Conservation (phyloP, 1,284 basidiomycete species). For the Hypsizygus ulmarius region DNA sequence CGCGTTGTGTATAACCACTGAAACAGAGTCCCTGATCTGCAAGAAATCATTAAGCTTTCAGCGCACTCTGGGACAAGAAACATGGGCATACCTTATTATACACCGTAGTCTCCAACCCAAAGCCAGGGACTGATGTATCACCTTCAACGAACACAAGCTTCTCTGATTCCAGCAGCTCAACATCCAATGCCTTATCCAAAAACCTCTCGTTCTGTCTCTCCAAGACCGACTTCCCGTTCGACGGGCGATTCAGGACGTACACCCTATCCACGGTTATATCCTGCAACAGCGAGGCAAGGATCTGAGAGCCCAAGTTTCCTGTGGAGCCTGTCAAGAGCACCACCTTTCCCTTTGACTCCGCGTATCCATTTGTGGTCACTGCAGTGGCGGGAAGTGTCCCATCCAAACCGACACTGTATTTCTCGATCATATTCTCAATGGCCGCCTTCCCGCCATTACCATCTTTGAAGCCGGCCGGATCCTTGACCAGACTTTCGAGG, state of each 20-base stretch:
- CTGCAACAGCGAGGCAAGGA: slow-evolving; percentile 18
- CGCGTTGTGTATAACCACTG: slow-evolving; percentile 36
- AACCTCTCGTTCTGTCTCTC: slow-evolving; percentile 18
- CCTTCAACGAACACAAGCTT: slow-evolving; percentile 26
- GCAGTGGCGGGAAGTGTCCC: neutral
- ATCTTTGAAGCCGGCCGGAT: neutral
- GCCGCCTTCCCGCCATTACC: neutral
- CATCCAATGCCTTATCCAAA: slow-evolving; percentile 12
- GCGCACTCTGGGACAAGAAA: neutral
- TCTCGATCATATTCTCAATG: slow-evolving; percentile 11
- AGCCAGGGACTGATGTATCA: slow-evolving; percentile 17
- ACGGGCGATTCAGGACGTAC: slow-evolving; percentile 25
- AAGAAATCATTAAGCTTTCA: neutral
- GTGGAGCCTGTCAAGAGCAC: slow-evolving; percentile 31
- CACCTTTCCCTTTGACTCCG: neutral
- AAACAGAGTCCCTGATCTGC: slow-evolving; percentile 21
- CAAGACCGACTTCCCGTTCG: neutral
- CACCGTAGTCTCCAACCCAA: slow-evolving; percentile 22
- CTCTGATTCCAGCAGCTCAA: slow-evolving; percentile 2
- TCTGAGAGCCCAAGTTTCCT: slow-evolving; percentile 32
- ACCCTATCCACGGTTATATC: slow-evolving; percentile 26
- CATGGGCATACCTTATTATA: slow-evolving; percentile 21
- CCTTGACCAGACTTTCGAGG: neutral
- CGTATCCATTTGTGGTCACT: too few species aligned
- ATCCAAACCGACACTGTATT: slow-evolving; percentile 4